These are phyloP conservation scores for Eucalyptus regnans DNA, from an alignment of 345 rosid species.

Conservation along the genomic window DNA sequence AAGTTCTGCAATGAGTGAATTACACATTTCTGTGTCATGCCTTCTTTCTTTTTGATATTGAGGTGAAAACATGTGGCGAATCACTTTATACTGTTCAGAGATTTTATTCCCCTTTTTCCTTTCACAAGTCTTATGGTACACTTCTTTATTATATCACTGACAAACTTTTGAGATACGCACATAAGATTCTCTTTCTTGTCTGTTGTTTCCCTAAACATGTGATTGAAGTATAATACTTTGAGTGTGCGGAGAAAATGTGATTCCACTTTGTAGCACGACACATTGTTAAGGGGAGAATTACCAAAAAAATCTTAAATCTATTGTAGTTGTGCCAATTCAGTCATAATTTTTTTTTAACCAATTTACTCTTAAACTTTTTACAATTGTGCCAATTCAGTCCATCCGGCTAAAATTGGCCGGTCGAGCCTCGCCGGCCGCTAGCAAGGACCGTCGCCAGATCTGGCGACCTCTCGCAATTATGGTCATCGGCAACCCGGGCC, in stretches of 20 bases:
- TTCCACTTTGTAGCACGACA: background rate
- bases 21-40: background rate
- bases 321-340: too few relatives aligned
- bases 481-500: too few relatives aligned
- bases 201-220: background rate
- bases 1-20: background rate
- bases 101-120: background rate
- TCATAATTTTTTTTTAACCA: too few relatives aligned
- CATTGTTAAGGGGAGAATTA: too few relatives aligned
- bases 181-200: background rate
- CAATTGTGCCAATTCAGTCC: too few relatives aligned
- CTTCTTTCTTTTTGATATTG: background rate
- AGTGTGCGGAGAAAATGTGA: background rate
- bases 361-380: too few relatives aligned
- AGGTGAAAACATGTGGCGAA: background rate
- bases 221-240: background rate
- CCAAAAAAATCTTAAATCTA: too few relatives aligned
- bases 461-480: too few relatives aligned
- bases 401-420: too few relatives aligned
- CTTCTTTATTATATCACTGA: background rate
- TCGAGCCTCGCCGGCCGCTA: too few relatives aligned
- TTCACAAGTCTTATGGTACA: background rate
- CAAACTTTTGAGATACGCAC: background rate
- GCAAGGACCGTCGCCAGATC: too few relatives aligned
- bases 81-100: accelerated